phyloP scores from a whole-genome alignment of 495 filamentous ascomycete genomes.

The Penicillium paxilli region DNA sequence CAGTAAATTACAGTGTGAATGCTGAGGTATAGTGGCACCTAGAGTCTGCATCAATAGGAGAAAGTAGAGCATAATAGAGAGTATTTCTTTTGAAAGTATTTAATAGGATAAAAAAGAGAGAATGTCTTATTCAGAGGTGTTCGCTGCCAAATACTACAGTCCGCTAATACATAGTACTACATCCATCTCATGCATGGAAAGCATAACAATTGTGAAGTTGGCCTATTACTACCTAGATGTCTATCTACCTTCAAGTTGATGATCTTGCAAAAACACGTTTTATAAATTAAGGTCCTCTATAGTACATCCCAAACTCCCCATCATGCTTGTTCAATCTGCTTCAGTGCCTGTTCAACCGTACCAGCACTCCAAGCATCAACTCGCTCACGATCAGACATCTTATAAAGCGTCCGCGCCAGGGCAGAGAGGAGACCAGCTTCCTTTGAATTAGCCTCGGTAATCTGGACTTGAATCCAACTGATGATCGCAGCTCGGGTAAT shows the following conservation, averaged over 20 bases:
- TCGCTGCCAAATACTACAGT: no score
- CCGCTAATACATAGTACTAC: no score
- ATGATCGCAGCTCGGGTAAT: constrained; percentile 81
- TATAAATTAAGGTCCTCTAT: background rate
- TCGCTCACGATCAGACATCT: constrained; percentile 67
- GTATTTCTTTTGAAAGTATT: no score
- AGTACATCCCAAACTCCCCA: background rate
- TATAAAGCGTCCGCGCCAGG: constrained; percentile 62
- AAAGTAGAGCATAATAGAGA: no score
- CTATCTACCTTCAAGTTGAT: background rate
- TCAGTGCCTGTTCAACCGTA: constrained; percentile 32
- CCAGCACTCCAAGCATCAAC: constrained; percentile 67
- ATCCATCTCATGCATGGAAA: no score
- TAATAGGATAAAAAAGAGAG: no score
- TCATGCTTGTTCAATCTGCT: constrained; percentile 24
- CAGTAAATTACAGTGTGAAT: no score
- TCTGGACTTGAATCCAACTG: constrained; percentile 72
- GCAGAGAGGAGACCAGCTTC: constrained; percentile 50
- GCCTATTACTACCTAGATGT: no score
- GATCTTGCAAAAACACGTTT: background rate
- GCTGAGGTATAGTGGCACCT: no score
- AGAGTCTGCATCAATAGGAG: no score
- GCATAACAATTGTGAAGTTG: no score
- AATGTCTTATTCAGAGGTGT: no score
- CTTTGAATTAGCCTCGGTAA: constrained; percentile 44